A percentile compares a stretch with the other conserved stretches of the same genome.
Conservation (phyloP, 345 rosid genomes). For the Salix arbutifolia region DNA sequence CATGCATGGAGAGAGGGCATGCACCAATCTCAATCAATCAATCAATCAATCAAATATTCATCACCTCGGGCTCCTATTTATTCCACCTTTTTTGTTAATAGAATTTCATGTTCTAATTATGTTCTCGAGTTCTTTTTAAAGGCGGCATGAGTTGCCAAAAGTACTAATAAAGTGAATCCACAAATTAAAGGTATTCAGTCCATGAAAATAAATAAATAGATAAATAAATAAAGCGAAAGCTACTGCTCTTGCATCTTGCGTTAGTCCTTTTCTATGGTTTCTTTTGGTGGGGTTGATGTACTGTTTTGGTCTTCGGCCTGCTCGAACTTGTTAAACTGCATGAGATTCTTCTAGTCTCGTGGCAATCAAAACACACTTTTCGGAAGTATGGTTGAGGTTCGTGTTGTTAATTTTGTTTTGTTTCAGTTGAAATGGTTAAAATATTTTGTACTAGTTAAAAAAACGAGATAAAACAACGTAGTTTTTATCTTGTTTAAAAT, state of each 20-base stretch:
- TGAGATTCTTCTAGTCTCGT: conserved; percentile 34
- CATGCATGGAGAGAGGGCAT: conserved; percentile 9
- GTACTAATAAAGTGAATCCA: conserved; percentile 33
- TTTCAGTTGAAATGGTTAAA: too few relatives aligned
- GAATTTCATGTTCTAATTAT: neutral
- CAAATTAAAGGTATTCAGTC: conserved; percentile 30
- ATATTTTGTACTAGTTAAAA: too few relatives aligned
- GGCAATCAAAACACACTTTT: conserved; percentile 8
- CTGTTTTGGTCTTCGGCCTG: conserved; percentile 41
- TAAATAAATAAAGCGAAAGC: neutral
- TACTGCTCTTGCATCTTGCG: conserved; percentile 28
- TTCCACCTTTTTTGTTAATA: neutral
- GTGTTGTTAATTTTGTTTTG: too few relatives aligned
- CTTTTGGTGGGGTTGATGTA: conserved; percentile 11
- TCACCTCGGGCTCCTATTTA: neutral
- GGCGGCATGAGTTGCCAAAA: conserved; percentile 28
- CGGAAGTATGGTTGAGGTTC: too few relatives aligned
- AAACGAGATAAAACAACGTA: accelerated
- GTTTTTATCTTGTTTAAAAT: too few relatives aligned
- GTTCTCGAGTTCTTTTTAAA: neutral
- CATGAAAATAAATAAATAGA: conserved; percentile 5
- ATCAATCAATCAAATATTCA: neutral
- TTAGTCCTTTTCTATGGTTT: conserved; percentile 37
- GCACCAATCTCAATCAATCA: conserved; percentile 6
- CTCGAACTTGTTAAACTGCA: conserved; percentile 29